Conservation (phyloP, 768 basidiomycete species). For the Boletus vermiculosoides region DNA sequence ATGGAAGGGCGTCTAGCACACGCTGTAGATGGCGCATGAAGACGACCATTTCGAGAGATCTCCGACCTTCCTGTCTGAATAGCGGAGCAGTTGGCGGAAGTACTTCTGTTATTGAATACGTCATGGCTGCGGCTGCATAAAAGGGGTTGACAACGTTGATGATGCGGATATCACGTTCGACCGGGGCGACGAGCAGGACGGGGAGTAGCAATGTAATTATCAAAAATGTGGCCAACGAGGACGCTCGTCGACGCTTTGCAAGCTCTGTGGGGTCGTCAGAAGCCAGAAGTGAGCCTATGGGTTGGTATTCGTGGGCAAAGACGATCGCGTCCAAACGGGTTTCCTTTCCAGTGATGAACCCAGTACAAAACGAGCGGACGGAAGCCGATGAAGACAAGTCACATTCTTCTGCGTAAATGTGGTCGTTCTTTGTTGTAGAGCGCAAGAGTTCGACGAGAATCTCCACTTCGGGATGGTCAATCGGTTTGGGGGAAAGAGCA, state of each 20-base stretch:
- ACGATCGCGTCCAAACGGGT: slow-evolving; percentile 76
- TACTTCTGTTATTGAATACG: slow-evolving; percentile 32
- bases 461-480: slow-evolving; percentile 47
- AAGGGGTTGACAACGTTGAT: slow-evolving; percentile 85
- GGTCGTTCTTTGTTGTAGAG: slow-evolving; percentile 66
- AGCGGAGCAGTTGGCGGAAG: slow-evolving; percentile 31
- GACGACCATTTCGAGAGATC: slow-evolving; percentile 61
- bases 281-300: slow-evolving; percentile 51
- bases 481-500: slow-evolving; percentile 61
- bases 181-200: slow-evolving; percentile 73
- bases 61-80: slow-evolving; percentile 59
- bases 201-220: slow-evolving; percentile 79
- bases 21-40: slow-evolving; percentile 81
- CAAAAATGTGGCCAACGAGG: slow-evolving; percentile 71
- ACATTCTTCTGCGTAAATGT: slow-evolving; percentile 78
- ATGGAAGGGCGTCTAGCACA: slow-evolving; percentile 77
- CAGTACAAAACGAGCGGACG: slow-evolving; percentile 65
- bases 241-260: slow-evolving; percentile 42
- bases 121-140: slow-evolving; percentile 73
- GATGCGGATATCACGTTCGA: slow-evolving; percentile 90
- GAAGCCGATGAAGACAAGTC: slow-evolving; percentile 65
- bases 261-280: slow-evolving; percentile 30
- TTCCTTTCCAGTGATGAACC: slow-evolving; percentile 63
- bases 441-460: slow-evolving; percentile 67
- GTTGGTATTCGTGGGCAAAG: slow-evolving; percentile 73